Conservation (phyloP, 257 asterid genomes). For the Capsicum baccatum region DNA sequence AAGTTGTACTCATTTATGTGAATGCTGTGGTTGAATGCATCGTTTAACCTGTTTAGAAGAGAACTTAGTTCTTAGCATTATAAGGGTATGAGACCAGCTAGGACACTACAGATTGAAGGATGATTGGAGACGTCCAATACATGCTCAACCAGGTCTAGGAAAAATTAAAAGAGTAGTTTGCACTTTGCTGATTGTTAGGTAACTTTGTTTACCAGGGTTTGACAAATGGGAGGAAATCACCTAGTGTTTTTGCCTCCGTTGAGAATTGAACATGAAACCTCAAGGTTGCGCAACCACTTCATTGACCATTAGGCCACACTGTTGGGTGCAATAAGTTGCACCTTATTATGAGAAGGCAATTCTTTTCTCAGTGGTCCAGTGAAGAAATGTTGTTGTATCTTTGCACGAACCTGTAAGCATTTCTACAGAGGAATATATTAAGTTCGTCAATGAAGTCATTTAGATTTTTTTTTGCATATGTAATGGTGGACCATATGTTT, state of each 20-base stretch:
- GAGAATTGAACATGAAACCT: not conserved
- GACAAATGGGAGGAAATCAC: not conserved
- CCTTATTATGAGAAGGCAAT: conserved; percentile 2
- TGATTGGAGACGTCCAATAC: not conserved
- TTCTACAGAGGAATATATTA: not conserved
- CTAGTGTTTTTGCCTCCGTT: not conserved
- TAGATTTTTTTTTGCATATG: not conserved
- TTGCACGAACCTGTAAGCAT: not conserved
- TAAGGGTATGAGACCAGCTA: not conserved
- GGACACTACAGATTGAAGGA: not conserved
- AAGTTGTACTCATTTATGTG: not conserved
- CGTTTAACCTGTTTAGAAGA: not conserved
- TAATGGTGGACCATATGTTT: not conserved
- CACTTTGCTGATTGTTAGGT: not conserved
- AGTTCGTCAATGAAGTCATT: not conserved
- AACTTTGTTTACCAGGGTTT: not conserved
- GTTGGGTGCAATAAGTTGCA: not conserved
- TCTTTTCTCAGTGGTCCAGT: not conserved
- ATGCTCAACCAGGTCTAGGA: not conserved
- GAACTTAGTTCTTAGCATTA: not conserved
- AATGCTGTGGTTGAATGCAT: not conserved
- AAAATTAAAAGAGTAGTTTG: not conserved
- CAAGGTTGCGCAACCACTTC: not conserved
- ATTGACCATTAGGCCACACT: not conserved
- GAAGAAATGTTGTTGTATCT: not conserved